phyloP scores from a whole-genome alignment of 2,329 filamentous ascomycete genomes.

The Exophiala spinifera region DNA sequence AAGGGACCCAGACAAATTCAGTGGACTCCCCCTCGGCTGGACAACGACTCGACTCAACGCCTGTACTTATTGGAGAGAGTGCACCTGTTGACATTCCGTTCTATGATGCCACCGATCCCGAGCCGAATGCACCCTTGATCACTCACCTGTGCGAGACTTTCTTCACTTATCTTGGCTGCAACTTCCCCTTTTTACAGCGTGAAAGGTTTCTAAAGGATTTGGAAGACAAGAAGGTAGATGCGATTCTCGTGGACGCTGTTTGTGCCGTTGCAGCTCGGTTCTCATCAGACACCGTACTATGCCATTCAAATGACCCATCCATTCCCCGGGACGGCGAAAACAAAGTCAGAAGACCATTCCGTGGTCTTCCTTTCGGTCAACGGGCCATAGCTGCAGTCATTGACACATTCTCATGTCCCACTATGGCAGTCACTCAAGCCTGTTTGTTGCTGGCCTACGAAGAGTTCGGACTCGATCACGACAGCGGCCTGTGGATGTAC shows the following conservation, averaged over 20 bases:
- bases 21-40: conserved; percentile 23
- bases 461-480: conserved; percentile 81
- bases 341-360: conserved; percentile 56
- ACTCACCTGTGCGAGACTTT: conserved; percentile 75
- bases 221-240: conserved; percentile 75
- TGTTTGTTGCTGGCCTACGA: conserved; percentile 83
- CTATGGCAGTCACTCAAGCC: conserved; percentile 78
- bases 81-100: conserved; percentile 53
- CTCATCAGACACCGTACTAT: conserved; percentile 58
- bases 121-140: conserved; percentile 71
- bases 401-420: conserved; percentile 78
- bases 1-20: conserved; percentile 13
- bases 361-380: conserved; percentile 74
- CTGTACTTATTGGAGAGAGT: conserved; percentile 7
- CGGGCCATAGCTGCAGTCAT: conserved; percentile 79
- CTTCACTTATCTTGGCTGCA: conserved; percentile 78
- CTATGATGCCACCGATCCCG: conserved; percentile 70
- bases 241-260: conserved; percentile 81
- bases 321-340: conserved; percentile 40
- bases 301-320: conserved; percentile 50
- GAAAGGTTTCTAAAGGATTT: conserved; percentile 71
- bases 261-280: conserved; percentile 80
- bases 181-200: conserved; percentile 76
- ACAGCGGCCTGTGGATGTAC: conserved; percentile 93
- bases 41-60: conserved; percentile 5